phyloP scores from a whole-genome alignment of 371 early-diverging fungal genomes.

The Gilbertella persicaria region DNA sequence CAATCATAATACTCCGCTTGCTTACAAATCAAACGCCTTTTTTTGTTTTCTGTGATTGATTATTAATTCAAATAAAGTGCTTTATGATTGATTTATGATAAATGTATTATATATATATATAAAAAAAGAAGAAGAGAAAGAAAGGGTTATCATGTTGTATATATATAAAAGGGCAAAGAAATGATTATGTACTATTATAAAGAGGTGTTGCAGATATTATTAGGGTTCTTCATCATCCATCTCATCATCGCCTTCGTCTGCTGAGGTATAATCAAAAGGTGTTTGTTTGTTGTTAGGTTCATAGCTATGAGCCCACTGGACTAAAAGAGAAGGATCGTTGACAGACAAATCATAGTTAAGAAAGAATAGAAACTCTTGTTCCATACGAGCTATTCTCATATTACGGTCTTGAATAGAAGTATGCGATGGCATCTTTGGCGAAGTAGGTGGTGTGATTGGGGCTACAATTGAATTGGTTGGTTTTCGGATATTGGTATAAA shows the following conservation, averaged over 20 bases:
- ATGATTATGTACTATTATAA: no score
- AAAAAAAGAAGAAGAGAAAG: no score
- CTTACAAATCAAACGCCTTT: no score
- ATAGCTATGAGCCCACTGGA: conserved; percentile 34
- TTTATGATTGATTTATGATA: no score
- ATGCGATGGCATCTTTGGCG: conserved; percentile 8
- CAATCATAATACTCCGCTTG: no score
- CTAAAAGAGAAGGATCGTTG: conserved; percentile 32
- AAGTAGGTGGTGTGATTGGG: conserved; percentile 28
- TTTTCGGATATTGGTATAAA: conserved; percentile 25
- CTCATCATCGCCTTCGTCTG: conserved; percentile 45
- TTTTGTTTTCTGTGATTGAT: no score
- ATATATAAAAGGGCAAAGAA: no score
- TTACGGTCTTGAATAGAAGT: conserved; percentile 9
- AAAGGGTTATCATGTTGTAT: no score
- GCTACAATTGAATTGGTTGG: neutral
- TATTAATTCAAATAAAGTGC: no score
- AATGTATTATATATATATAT: no score
- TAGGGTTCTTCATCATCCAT: conserved; percentile 31
- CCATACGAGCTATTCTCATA: conserved; percentile 46
- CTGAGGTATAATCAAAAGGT: conserved; percentile 28
- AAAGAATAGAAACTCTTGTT: conserved; percentile 60
- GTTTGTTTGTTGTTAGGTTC: conserved; percentile 1
- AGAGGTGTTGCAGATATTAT: no score
- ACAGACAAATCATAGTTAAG: conserved; percentile 49